A percentile compares a stretch with the other conserved stretches of the same genome.
These are phyloP conservation scores for Chromera velia DNA, from an alignment of 73 alveolate species.

Conservation along the genomic window DNA sequence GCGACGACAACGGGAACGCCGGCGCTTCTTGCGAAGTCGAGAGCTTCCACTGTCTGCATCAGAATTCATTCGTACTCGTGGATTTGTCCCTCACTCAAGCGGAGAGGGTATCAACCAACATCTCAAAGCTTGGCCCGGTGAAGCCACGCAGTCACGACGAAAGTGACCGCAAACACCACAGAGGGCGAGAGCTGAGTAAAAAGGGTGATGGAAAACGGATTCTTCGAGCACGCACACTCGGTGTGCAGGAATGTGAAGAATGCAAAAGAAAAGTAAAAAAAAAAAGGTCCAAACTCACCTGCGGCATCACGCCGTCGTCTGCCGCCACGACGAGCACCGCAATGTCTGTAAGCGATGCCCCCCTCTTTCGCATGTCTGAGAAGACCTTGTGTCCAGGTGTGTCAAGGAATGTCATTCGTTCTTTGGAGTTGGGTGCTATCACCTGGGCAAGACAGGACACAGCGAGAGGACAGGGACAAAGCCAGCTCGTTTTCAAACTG, in stretches of 20 bases:
- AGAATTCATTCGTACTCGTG: slow-evolving; percentile 17
- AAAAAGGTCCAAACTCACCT: slow-evolving; percentile 4
- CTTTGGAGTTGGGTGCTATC: slow-evolving; percentile 52
- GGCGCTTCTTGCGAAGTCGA: slow-evolving; percentile 47
- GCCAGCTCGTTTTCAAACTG: no score
- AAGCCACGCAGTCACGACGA: neutral
- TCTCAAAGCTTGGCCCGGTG: no score
- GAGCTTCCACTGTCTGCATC: slow-evolving; percentile 65
- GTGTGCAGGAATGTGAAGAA: no score
- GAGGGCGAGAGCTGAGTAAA: no score
- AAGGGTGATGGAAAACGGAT: no score
- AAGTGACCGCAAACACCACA: no score
- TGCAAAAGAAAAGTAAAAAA: no score
- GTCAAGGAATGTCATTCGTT: slow-evolving; percentile 67
- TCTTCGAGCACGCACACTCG: no score
- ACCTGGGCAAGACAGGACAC: no score
- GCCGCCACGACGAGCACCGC: slow-evolving; percentile 76
- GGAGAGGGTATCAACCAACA: no score
- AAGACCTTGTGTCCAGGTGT: slow-evolving; percentile 90
- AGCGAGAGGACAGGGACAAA: no score
- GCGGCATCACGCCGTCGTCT: slow-evolving; percentile 70
- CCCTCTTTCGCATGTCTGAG: slow-evolving; percentile 68
- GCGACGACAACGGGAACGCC: slow-evolving; percentile 72
- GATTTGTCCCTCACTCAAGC: no score
- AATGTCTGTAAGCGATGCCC: slow-evolving; percentile 77